Conservation (phyloP, 2,329 filamentous ascomycete genomes). For the Exophiala spinifera region DNA sequence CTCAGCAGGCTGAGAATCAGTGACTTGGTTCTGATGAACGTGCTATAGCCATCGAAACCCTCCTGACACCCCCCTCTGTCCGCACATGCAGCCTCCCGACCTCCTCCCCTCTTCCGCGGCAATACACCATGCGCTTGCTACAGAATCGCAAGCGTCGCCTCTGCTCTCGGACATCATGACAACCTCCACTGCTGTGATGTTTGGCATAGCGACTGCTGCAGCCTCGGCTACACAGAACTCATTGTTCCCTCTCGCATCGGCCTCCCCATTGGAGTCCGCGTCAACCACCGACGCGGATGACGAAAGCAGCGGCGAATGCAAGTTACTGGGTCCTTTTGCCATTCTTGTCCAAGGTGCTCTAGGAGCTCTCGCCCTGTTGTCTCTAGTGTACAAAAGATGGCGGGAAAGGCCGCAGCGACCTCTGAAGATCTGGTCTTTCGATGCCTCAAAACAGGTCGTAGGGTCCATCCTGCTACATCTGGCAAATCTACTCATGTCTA, state of each 20-base stretch:
- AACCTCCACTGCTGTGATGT: conserved; percentile 14
- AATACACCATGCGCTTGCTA: conserved; percentile 14
- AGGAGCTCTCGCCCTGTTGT: conserved; percentile 75
- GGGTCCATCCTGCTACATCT: conserved; percentile 87
- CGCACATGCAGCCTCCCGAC: conserved; percentile 20
- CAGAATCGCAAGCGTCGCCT: conserved; percentile 3
- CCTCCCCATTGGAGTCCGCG: conserved; percentile 20
- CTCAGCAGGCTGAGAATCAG: background rate
- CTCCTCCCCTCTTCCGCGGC: conserved; percentile 5
- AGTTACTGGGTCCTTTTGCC: conserved; percentile 84
- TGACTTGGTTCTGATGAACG: background rate
- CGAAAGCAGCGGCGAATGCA: conserved; percentile 70
- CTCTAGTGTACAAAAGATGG: conserved; percentile 90
- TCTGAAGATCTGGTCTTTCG: conserved; percentile 96
- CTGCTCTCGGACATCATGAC: conserved; percentile 3
- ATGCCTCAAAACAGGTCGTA: conserved; percentile 95
- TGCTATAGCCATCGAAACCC: background rate
- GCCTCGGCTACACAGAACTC: conserved; percentile 1
- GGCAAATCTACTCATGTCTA: conserved; percentile 92
- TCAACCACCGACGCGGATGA: conserved; percentile 28
- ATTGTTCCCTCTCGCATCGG: background rate
- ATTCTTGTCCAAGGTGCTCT: conserved; percentile 85
- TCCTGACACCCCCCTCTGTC: background rate
- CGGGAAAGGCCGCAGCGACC: conserved; percentile 87
- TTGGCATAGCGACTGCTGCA: conserved; percentile 22